Base-by-base conservation (phyloP, 768 basidiomycete genomes). In the Lyophyllum atratum region DNA sequence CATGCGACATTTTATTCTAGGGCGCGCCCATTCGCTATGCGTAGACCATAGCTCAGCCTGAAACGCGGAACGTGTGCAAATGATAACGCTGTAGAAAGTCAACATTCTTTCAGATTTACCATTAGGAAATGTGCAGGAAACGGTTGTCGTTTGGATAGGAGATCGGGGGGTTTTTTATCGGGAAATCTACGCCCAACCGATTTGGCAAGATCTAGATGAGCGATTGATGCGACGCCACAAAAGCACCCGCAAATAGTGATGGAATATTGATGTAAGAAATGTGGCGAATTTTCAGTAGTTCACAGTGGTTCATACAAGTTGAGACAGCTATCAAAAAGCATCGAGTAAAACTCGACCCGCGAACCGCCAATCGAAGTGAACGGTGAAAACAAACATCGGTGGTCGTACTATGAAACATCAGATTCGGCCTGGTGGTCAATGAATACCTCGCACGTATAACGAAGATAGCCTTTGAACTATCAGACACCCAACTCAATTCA, bases 141-240 rank as follows among this genome's bases (percentile, higher is more conserved):
- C 39, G 39, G 39, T n/a, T n/a, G 5, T 19, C 34, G 9, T 37
- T 14, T 37, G 34, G 14, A 37, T 14, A 37, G 7, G 34, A 6
- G 15, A 37, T 15, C 39, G 39, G 15, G 39, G 22, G n/a, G n/a
- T n/a, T n/a, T n/a, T n/a, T n/a, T n/a, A n/a, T n/a, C n/a, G n/a
- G n/a, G n/a, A n/a, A n/a, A 9, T n/a, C 37, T 12, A 34, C 42
- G 19, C 29, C 12, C 37, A 21, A 28, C 47, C 48, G 19, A 22
- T 49, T 12, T 22, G 17, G 29, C 29, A 24, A n/a, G 15, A 34
- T 37, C 40, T 15, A 26, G 10, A 50, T 5, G 17, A 40, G 39
- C 15, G 4, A 6, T 26, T 45, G 49, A 37, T 50, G 43, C 31
- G 49, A 42, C 55, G 55, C 55, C 55, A 56, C 55, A 22, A 7